Conservation (phyloP, 2,329 filamentous ascomycete species). For the Graphilbum sp. region DNA sequence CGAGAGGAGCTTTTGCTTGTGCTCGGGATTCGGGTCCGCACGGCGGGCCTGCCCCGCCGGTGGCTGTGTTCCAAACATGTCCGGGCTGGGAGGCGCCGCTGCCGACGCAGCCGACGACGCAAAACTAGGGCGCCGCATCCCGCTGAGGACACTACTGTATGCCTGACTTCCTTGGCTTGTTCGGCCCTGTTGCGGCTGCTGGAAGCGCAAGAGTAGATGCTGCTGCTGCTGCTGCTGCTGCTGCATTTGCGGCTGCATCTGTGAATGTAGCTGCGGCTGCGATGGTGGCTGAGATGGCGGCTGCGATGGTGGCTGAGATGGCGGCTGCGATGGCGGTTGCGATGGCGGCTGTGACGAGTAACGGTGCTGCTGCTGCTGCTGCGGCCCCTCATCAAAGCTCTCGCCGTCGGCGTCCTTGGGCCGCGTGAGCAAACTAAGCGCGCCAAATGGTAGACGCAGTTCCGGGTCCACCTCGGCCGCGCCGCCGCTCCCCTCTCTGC, state of each 20-base stretch:
- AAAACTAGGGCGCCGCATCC: constrained; percentile 4
- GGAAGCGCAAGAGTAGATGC: too few species aligned
- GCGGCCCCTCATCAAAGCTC: too few species aligned
- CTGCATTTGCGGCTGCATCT: neutral
- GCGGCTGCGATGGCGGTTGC: too few species aligned
- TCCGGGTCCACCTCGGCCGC: neutral
- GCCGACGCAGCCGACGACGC: constrained; percentile 3
- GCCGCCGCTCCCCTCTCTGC: neutral
- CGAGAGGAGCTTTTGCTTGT: constrained; percentile 35
- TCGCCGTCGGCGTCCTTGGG: neutral
- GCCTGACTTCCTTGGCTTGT: neutral
- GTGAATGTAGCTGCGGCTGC: neutral
- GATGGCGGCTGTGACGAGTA: too few species aligned
- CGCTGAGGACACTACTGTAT: neutral
- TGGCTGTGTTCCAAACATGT: neutral
- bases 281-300: neutral
- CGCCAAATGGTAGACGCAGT: neutral
- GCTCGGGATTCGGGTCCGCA: constrained; percentile 22
- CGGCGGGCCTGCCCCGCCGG: neutral
- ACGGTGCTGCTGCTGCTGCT: too few species aligned
- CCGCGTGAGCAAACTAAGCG: neutral
- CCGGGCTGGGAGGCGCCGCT: neutral
- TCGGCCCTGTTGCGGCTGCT: neutral
- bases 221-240: neutral
- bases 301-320: too few species aligned